Conservation (phyloP, 257 asterid species). For the Fraxinus pennsylvanica region DNA sequence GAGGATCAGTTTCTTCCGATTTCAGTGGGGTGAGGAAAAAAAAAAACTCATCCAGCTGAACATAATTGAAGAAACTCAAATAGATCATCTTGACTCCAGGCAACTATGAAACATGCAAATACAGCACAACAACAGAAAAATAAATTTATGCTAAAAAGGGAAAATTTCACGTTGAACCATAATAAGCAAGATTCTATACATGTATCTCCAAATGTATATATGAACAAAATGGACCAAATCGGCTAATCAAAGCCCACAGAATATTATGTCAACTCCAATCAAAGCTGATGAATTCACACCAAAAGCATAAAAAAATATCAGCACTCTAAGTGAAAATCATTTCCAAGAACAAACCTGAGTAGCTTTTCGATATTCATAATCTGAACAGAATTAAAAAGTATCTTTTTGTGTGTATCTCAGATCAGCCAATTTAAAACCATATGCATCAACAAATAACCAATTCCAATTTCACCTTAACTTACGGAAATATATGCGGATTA, state of each 20-base stretch:
- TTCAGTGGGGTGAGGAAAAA: neutral
- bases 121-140: slow-evolving; percentile 10
- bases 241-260: slow-evolving; percentile 15
- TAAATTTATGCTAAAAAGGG: neutral
- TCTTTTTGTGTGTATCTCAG: too few species aligned
- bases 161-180: slow-evolving; percentile 25
- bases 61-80: slow-evolving; percentile 11
- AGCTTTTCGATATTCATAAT: neutral
- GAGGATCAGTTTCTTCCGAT: slow-evolving; percentile 1
- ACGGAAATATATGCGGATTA: too few species aligned
- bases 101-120: too few species aligned
- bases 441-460: too few species aligned
- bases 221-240: slow-evolving; percentile 19
- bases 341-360: slow-evolving; percentile 5
- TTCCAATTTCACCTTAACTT: too few species aligned
- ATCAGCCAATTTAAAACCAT: too few species aligned
- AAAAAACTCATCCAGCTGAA: neutral
- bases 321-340: slow-evolving; percentile 18
- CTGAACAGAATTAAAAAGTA: too few species aligned
- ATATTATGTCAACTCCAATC: slow-evolving; percentile 23
- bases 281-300: slow-evolving; percentile 27
- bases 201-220: neutral
- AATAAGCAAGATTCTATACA: slow-evolving; percentile 25
- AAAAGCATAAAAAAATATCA: slow-evolving; percentile 7
- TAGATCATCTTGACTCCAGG: slow-evolving; percentile 21